Conservation (phyloP, 306 rosid genomes). For the Sechiopsis laciniata region DNA sequence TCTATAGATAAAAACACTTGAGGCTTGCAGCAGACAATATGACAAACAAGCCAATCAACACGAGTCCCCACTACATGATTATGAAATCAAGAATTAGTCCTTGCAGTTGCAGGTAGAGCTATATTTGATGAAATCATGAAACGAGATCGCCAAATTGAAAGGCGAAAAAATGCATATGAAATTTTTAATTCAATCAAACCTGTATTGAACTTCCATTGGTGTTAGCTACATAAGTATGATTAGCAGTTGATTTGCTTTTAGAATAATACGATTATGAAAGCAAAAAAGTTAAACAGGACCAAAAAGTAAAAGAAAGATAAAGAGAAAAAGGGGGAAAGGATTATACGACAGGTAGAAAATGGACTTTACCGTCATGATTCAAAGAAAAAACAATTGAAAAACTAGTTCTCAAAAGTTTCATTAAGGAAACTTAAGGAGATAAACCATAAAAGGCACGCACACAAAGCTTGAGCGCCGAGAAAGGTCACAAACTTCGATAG, state of each 20-base stretch:
- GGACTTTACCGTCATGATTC: conserved; percentile 10
- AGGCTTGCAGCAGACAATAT: conserved; percentile 7
- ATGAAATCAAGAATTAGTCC: conserved; percentile 8
- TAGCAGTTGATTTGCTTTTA: background rate
- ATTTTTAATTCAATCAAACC: background rate
- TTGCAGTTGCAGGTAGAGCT: background rate
- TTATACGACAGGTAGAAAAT: conserved; percentile 11
- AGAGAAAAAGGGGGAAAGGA: conserved; percentile 4
- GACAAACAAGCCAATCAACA: background rate
- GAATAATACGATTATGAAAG: background rate
- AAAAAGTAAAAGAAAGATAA: conserved; percentile 15
- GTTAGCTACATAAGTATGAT: background rate
- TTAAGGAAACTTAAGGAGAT: background rate
- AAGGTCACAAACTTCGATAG: background rate
- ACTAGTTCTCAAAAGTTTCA: conserved; percentile 13
- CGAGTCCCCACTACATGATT: background rate
- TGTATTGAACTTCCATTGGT: background rate
- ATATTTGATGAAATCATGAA: background rate
- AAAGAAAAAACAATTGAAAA: conserved; percentile 10
- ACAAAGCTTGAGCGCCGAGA: too few relatives aligned
- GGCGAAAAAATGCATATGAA: background rate
- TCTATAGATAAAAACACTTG: background rate
- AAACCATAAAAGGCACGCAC: background rate
- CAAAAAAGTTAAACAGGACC: conserved; percentile 7
- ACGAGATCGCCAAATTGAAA: background rate